phyloP scores from a whole-genome alignment of 257 asterid species.

The Solanum rostratum region DNA sequence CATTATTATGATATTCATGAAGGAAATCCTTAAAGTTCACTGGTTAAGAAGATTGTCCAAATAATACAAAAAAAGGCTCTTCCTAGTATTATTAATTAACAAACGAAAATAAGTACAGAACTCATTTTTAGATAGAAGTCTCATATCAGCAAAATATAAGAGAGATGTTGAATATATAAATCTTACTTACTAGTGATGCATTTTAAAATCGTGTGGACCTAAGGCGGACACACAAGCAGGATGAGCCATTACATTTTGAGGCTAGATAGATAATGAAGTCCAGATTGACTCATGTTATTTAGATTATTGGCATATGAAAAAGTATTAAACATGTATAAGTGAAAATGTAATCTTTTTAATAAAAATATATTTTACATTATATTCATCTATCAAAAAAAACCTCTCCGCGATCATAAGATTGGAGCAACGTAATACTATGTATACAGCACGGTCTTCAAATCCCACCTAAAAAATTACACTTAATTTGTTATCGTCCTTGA shows the following conservation, averaged over 20 bases:
- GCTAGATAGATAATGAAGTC: not conserved
- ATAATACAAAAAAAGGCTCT: not conserved
- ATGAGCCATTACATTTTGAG: not conserved
- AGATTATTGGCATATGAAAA: not conserved
- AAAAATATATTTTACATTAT: not conserved
- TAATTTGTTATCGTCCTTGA: too few species aligned
- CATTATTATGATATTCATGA: not conserved
- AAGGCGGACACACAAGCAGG: too few species aligned
- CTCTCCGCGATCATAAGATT: not conserved
- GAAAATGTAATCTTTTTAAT: not conserved
- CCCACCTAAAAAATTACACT: not conserved
- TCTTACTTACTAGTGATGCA: too few species aligned
- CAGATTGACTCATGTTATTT: not conserved
- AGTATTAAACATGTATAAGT: not conserved
- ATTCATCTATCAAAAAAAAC: not conserved
- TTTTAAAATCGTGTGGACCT: too few species aligned
- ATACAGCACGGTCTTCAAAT: accelerated
- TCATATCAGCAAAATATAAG: too few species aligned
- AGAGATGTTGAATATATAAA: too few species aligned
- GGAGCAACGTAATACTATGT: not conserved
- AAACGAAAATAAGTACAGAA: not conserved
- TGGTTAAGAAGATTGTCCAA: not conserved
- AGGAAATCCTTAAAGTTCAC: not conserved
- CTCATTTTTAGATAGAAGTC: too few species aligned
- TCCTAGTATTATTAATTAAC: not conserved